These are phyloP conservation scores for Byssochlamys sp. DNA, from an alignment of 2,329 filamentous ascomycete species.

Conservation along the genomic window DNA sequence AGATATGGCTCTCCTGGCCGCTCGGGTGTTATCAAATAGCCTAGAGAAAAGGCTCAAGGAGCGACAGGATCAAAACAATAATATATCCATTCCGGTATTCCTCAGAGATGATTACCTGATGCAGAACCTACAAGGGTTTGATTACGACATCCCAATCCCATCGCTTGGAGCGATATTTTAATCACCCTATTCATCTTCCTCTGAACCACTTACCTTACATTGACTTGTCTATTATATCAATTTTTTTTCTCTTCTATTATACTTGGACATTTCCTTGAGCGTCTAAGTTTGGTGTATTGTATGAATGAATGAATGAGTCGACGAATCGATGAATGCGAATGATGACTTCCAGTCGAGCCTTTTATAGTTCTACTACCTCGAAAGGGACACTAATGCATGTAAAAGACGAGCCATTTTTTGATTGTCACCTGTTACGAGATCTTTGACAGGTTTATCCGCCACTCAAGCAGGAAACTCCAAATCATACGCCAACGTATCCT, in stretches of 20 bases:
- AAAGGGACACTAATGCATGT: too few species aligned
- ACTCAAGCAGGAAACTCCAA: conserved; percentile 23
- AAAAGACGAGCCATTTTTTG: too few species aligned
- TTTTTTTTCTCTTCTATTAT: neutral
- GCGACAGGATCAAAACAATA: neutral
- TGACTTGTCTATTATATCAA: neutral
- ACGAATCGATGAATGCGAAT: too few species aligned
- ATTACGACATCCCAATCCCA: neutral
- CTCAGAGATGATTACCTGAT: neutral
- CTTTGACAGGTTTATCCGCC: neutral
- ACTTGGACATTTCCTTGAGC: neutral
- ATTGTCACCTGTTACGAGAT: too few species aligned
- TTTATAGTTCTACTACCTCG: neutral
- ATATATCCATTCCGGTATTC: neutral
- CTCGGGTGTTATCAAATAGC: conserved; percentile 6
- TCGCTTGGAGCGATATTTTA: neutral
- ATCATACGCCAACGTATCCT: conserved; percentile 35
- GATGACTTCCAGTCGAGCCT: neutral
- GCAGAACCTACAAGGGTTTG: neutral
- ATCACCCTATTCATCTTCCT: neutral
- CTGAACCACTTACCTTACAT: neutral
- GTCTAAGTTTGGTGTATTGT: neutral
- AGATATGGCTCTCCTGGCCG: conserved; percentile 39
- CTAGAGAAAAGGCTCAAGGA: neutral
- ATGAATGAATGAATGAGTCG: neutral